These are phyloP conservation scores for Trametes coccinea DNA, from an alignment of 768 basidiomycete species.

Conservation along the genomic window DNA sequence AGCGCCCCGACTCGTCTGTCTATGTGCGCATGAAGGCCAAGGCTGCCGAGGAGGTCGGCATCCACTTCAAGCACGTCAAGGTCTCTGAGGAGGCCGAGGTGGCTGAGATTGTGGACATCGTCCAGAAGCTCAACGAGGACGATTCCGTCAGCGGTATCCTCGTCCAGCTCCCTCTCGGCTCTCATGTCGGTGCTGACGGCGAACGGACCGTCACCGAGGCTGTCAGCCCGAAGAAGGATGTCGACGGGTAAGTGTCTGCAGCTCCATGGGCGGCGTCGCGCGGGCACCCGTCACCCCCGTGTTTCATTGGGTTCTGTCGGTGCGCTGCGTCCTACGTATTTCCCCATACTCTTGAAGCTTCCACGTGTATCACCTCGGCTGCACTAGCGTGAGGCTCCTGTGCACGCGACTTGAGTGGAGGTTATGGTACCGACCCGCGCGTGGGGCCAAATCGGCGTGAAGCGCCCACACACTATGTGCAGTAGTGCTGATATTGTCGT, in stretches of 20 bases:
- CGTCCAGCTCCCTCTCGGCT: constrained; percentile 92
- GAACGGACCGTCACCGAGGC: constrained; percentile 94
- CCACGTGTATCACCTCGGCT: too few species aligned
- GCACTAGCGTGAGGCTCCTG: neutral
- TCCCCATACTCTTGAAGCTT: too few species aligned
- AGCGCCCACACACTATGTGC: neutral
- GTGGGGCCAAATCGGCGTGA: neutral
- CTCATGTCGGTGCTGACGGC: constrained; percentile 76
- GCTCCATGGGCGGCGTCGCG: neutral
- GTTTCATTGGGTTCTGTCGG: neutral
- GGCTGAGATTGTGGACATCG: constrained; percentile 73
- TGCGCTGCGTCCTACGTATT: too few species aligned
- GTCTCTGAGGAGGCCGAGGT: constrained; percentile 69
- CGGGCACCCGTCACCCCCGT: neutral
- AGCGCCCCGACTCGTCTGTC: constrained; percentile 83
- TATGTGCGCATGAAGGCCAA: constrained; percentile 99
- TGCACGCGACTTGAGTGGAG: neutral
- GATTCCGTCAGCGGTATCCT: constrained; percentile 83
- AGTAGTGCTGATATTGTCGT: neutral
- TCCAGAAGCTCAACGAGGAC: constrained; percentile 82
- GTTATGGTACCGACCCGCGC: neutral
- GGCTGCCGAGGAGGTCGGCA: constrained; percentile 92
- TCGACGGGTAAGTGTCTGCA: constrained; percentile 74
- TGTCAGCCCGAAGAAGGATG: constrained; percentile 91
- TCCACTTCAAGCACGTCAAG: constrained; percentile 79